Base-by-base conservation (phyloP, 2,329 filamentous ascomycete species). In the Rhynchosporium secalis region DNA sequence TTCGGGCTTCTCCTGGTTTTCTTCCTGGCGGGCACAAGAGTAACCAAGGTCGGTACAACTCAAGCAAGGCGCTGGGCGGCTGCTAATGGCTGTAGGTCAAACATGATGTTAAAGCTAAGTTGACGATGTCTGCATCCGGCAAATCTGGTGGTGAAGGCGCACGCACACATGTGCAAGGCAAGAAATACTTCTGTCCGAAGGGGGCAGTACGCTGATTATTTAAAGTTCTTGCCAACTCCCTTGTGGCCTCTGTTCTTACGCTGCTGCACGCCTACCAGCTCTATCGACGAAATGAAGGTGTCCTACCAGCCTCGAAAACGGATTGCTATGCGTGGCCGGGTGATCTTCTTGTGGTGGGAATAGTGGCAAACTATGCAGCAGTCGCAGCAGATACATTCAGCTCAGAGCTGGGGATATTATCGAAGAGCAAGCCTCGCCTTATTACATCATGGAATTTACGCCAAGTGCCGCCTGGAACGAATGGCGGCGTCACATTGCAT, bases 371-470 rank as follows among this genome's bases (percentile, higher is more conserved):
- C 78, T 99, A 99, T 72, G 94, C 92, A 31, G 91, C 91, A 55
- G 92, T 96, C 9, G 87, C 92, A 26, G 91, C 94, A 56, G 95
- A 99, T 75, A 99, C 95, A 0, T 95, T 97, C 75, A 93, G 90
- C 62, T 96, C 92, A 10, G 95, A 99, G 78, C 86, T 99, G 26
- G 95, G 95, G 13, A 99, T 99, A 61, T 81, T 99, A 12, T 89
- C 93, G 6, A 85, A 82, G 63, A 83, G 83, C 29, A 79, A 85
- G 49, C 95, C 95, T 8, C 86, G 93, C 41, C 84, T 99, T 43
- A 94, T 99, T 73, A 97, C 92, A 3, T 93, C 90, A 13, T 86
- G 83, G 15, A 86, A 78, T 4, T 82, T 95, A 71, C 87, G 90
- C 63, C 83, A 85, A 66, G 95, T 98, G 0, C 93, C 95, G 0